Evolutionary conservation across 257 asterid genomes (phyloP), one percentile per base, ranked within the genome.

Genomic region (Solanum chilense): DNA sequence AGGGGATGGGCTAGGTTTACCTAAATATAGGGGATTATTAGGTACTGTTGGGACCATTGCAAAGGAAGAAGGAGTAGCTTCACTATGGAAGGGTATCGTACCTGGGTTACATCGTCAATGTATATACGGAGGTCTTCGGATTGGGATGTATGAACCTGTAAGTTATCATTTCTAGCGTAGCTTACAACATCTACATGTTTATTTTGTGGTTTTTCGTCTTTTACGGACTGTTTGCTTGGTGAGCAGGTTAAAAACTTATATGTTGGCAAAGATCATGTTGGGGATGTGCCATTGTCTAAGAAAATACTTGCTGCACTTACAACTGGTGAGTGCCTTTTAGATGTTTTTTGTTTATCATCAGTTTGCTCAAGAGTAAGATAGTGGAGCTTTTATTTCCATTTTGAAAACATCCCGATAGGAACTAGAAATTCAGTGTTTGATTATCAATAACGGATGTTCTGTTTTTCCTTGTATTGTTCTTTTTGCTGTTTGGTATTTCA

Each of bases 21-120:
- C 98, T 5, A 97, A 96, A 86, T 97, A 97, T 87, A 93, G 91
- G 91, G 99, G 99, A 62, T 89, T 97, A 91, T 87, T 97, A 83
- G 99, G 99, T 77, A 97, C 99, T 0, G 99, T 97, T 75, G 98
- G 98, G 64, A 97, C 99, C 87, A 95, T 97, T 90, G 99, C 99
- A 6, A 95, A 92, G 86, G 99, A 97, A 91, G 99, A 97, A 92
- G 99, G 99, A 82, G 45, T 94, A 49, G 71, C 94, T 85, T 87
- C 99, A 9, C 86, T 97, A 9, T 97, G 99, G 99, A 97, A 97
- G 88, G 99, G 99, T 71, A 93, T 97, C 80, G 98, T 97, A 12
- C 99, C 99, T 1, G 99, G 99, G 52, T 90, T 97, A 68, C 99
- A 97, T 87, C 97, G 99, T 18, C 99, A 97, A 85, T 97, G 99